Evolutionary conservation across 2,329 filamentous ascomycete genomes (phyloP).

Genomic region (Diaporthe helianthi): DNA sequence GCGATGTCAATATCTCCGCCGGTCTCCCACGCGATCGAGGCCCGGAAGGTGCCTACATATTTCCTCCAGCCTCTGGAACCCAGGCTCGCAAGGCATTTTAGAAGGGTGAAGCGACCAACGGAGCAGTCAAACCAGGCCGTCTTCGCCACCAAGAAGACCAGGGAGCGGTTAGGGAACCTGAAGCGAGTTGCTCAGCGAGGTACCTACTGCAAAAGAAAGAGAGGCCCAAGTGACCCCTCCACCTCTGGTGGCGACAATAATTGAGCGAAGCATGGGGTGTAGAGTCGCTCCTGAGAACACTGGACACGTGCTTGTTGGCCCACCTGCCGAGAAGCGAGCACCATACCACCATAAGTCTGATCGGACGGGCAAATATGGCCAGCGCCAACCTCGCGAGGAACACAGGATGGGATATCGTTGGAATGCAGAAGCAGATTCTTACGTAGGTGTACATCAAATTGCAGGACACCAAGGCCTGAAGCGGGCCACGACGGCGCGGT

Average conservation of each 20-base stretch:
- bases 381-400: neutral
- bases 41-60: neutral
- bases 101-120: neutral
- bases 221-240: neutral
- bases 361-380: neutral
- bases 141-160: neutral
- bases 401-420: too few species aligned
- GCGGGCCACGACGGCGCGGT: neutral
- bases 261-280: neutral
- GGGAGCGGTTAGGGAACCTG: neutral
- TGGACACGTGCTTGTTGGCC: neutral
- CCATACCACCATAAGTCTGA: neutral
- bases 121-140: neutral
- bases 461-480: neutral
- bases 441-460: neutral
- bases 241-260: too few species aligned
- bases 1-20: neutral
- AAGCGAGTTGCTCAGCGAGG: neutral
- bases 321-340: neutral
- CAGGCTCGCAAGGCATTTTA: neutral
- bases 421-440: neutral
- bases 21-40: neutral
- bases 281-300: neutral
- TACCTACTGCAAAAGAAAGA: neutral
- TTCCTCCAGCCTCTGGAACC: neutral